Conservation (phyloP, 306 rosid species). For the Lupinus albus region DNA sequence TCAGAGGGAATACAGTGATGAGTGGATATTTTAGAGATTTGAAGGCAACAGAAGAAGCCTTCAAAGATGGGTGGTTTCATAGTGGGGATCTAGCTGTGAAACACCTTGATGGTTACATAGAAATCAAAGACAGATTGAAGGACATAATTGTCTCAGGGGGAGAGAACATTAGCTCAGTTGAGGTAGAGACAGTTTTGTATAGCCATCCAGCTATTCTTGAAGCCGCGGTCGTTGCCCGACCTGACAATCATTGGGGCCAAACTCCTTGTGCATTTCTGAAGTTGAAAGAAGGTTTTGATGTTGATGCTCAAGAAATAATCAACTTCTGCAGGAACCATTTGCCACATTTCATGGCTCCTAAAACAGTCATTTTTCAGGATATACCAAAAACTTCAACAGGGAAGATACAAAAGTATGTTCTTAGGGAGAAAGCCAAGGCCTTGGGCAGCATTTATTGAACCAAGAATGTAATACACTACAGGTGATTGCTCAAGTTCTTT, state of each 20-base stretch:
- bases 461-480: neutral
- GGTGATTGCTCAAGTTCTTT: conserved; percentile 6
- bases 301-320: conserved; percentile 52
- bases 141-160: conserved; percentile 84
- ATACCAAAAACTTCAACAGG: conserved; percentile 83
- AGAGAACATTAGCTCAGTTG: conserved; percentile 79
- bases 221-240: conserved; percentile 79
- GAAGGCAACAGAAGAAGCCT: conserved; percentile 74
- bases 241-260: conserved; percentile 86
- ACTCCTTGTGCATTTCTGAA: conserved; percentile 86
- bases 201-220: conserved; percentile 76
- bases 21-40: conserved; percentile 74
- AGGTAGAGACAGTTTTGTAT: conserved; percentile 73
- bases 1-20: conserved; percentile 88
- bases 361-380: conserved; percentile 60
- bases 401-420: conserved; percentile 67
- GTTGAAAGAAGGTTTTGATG: conserved; percentile 58
- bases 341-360: conserved; percentile 84
- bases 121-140: conserved; percentile 77
- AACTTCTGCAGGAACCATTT: conserved; percentile 55
- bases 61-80: conserved; percentile 77
- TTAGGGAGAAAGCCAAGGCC: conserved; percentile 70
- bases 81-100: conserved; percentile 84
- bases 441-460: conserved; percentile 52
- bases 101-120: conserved; percentile 72